Conservation (phyloP, 257 asterid genomes). For the Lycium ferocissimum region DNA sequence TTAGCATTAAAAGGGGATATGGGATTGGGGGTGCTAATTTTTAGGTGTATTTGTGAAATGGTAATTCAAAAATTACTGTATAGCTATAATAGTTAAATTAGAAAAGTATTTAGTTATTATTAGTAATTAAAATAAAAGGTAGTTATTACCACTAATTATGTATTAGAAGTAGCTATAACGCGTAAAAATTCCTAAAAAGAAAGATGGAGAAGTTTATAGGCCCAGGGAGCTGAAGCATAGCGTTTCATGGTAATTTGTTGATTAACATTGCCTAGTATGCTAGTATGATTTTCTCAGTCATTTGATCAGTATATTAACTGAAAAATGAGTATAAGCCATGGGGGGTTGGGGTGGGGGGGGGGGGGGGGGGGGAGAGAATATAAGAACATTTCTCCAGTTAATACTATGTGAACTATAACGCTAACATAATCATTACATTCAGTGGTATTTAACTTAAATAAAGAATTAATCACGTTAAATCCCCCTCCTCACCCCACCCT, state of each 20-base stretch:
- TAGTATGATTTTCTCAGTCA: neutral
- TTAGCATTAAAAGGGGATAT: too few relatives aligned
- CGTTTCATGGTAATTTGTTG: neutral
- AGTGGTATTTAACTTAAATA: neutral
- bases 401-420: neutral
- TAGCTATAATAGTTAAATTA: too few relatives aligned
- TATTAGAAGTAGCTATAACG: too few relatives aligned
- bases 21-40: too few relatives aligned
- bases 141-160: too few relatives aligned
- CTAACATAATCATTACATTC: neutral
- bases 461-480: neutral
- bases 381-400: slow-evolving; percentile 2
- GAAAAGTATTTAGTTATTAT: too few relatives aligned
- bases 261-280: neutral
- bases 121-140: too few relatives aligned
- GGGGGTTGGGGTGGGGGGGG: neutral
- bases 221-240: neutral
- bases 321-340: neutral
- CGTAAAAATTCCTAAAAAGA: too few relatives aligned
- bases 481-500: neutral
- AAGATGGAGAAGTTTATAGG: neutral
- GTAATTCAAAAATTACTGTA: too few relatives aligned
- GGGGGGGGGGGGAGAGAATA: too few relatives aligned
- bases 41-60: too few relatives aligned
- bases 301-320: neutral